These are phyloP conservation scores for Endocarpon pusillum DNA, from an alignment of 495 filamentous ascomycete genomes.

Conservation along the genomic window DNA sequence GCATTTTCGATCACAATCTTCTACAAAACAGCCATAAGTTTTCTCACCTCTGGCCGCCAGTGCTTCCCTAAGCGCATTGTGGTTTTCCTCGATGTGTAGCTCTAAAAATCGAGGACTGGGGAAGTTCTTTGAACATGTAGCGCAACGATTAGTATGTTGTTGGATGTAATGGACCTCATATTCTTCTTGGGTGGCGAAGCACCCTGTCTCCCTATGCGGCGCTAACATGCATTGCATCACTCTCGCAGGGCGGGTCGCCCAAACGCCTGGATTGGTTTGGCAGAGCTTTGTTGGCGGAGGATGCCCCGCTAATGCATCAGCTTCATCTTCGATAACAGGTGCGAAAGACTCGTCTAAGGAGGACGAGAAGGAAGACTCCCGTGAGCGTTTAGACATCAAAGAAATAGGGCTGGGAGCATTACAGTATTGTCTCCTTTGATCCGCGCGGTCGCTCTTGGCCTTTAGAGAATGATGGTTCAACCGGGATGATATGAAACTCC, in stretches of 20 bases:
- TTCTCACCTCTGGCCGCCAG: conserved; percentile 65
- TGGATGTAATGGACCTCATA: conserved; percentile 79
- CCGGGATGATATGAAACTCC: no score
- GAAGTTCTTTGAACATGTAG: conserved; percentile 65
- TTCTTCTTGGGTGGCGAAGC: conserved; percentile 59
- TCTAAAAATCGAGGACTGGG: conserved; percentile 52
- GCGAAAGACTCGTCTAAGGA: no score
- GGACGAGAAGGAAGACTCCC: no score
- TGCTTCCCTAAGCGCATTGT: conserved; percentile 63
- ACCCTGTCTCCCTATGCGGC: conserved; percentile 49
- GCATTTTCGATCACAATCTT: conserved; percentile 75
- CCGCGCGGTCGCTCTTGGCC: no score
- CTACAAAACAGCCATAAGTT: conserved; percentile 78
- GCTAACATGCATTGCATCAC: conserved; percentile 67
- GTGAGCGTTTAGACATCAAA: no score
- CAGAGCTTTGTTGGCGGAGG: conserved; percentile 11
- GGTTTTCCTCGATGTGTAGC: conserved; percentile 82
- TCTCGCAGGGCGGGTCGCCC: conserved; percentile 7
- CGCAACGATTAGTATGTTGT: conserved; percentile 68
- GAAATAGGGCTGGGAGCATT: no score
- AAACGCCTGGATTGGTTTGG: not conserved
- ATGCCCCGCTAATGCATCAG: no score
- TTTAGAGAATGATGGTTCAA: no score
- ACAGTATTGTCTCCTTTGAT: no score
- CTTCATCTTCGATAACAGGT: no score